Evolutionary conservation across 2,329 filamentous ascomycete genomes (phyloP).

Genomic region (Fusarium sp.): DNA sequence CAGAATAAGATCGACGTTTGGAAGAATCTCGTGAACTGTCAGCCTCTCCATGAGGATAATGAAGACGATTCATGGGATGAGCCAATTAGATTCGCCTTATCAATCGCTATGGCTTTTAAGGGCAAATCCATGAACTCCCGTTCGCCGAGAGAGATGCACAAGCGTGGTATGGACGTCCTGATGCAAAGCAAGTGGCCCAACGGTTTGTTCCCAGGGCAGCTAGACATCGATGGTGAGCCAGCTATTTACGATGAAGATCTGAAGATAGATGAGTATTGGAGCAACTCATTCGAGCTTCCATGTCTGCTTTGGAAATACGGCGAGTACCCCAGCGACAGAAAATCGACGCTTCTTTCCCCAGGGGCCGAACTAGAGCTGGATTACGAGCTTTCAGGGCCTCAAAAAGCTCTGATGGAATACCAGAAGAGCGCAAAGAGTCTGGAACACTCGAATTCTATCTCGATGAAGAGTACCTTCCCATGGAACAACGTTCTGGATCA

Average conservation of each 20-base stretch:
- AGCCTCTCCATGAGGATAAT: neutral
- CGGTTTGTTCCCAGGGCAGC: neutral
- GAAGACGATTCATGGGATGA: neutral
- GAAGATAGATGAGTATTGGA: neutral
- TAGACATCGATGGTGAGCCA: neutral
- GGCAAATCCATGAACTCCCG: neutral
- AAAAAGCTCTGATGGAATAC: neutral
- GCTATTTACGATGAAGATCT: rapidly evolving
- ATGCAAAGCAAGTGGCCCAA: neutral
- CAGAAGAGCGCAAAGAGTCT: neutral
- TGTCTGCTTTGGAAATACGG: neutral
- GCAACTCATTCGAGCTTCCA: neutral
- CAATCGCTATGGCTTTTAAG: rapidly evolving
- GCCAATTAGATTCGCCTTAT: neutral
- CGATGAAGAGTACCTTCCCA: neutral
- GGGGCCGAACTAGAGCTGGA: no score
- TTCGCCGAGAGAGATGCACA: neutral
- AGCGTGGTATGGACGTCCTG: neutral
- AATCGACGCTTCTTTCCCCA: no score
- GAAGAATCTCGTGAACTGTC: neutral
- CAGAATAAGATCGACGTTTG: neutral
- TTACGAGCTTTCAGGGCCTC: no score
- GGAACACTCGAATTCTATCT: rapidly evolving
- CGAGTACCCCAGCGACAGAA: rapidly evolving
- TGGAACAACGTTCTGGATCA: neutral